Evolutionary conservation across 2,329 filamentous ascomycete genomes (phyloP), one percentile per base, ranked within the genome.

Genomic region (Diplodia sapinea): DNA sequence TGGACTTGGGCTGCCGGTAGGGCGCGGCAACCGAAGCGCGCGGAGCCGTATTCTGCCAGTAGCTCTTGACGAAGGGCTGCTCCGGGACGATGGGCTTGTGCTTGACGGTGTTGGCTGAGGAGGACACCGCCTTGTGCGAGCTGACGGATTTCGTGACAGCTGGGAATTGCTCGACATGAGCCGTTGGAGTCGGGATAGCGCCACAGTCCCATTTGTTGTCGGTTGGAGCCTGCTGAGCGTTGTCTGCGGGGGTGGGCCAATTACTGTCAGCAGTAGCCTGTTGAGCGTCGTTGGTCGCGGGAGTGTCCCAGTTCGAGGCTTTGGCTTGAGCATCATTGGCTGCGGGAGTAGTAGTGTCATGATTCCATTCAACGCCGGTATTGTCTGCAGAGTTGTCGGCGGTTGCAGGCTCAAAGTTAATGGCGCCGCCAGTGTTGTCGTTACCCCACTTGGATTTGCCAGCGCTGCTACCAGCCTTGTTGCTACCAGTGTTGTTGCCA

Each of bases 41-140:
- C 17, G 49, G 31, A 5, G 52, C 8, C 43, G 51, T 47, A 15
- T 76, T 73, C 11, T 71, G 65, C 74, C 76, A 79, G 72, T 80
- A 77, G 0, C 75, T 65, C 23, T 79, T 78, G 55, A 68, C 12
- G 36, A 50, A 23, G 12, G 65, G 65, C 56, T 62, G 54, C 15
- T 54, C 55, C 7, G 56, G 65, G 20, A 63, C 31, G 9, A 26
- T 9, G 8, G 47, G 56, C 1, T 31, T 29, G 40, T 66, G 52
- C 17, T 51, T 38, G 54, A 29, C 51, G 64, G 64, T 50, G n/a
- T 20, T 43, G 11, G 54, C n/a, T 12, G 43, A n/a, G 11, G 15
- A 13, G n/a, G 50, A 47, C 7, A 36, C 15, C 17, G 31, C 5
- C 13, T 47, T 43, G 38, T 7, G 36, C 15, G 23, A 59, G 23